Percentiles rank a stretch among this genome's conserved stretches.
phyloP scores from a whole-genome alignment of 2,329 filamentous ascomycete genomes.

The Pseudogymnoascus sp. region DNA sequence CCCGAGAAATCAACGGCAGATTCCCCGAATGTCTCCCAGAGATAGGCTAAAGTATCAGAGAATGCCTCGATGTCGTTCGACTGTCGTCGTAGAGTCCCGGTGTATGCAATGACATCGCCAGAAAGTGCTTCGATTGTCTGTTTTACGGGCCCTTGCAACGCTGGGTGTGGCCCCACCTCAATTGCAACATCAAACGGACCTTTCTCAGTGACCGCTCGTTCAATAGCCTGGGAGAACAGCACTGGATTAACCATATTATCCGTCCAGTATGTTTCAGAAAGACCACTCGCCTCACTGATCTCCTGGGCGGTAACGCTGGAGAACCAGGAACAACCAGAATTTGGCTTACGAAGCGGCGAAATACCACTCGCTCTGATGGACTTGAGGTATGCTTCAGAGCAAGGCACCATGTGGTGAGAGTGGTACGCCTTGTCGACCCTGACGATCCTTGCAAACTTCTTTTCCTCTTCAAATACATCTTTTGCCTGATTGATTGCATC shows the following conservation, averaged over 20 bases:
- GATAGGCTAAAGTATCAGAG: constrained; percentile 16
- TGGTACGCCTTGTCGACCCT: constrained; percentile 25
- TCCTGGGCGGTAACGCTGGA: constrained; percentile 13
- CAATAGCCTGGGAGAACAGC: constrained; percentile 27
- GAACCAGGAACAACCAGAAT: constrained; percentile 24
- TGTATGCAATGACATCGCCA: constrained; percentile 18
- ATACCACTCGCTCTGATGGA: background rate
- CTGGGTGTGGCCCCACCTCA: constrained; percentile 30
- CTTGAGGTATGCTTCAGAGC: constrained; percentile 22
- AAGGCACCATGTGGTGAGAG: constrained; percentile 29
- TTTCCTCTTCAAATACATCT: constrained; percentile 14
- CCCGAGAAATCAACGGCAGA: constrained; percentile 14
- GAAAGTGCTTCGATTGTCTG: constrained; percentile 22
- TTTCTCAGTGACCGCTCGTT: constrained; percentile 16
- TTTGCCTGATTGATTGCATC: constrained; percentile 13
- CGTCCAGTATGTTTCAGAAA: constrained; percentile 35
- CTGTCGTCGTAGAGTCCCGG: constrained; percentile 11
- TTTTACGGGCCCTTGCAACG: constrained; percentile 30
- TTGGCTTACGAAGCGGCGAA: constrained; percentile 9
- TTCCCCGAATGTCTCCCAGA: background rate
- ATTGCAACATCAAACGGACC: constrained; percentile 16
- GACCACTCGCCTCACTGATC: background rate
- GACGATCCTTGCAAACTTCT: constrained; percentile 17
- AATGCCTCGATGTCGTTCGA: constrained; percentile 15
- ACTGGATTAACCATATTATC: constrained; percentile 38